Evolutionary conservation across 495 filamentous ascomycete genomes (phyloP), one percentile per base, ranked within the genome.

Genomic region (Aspergillus funiculosus): DNA sequence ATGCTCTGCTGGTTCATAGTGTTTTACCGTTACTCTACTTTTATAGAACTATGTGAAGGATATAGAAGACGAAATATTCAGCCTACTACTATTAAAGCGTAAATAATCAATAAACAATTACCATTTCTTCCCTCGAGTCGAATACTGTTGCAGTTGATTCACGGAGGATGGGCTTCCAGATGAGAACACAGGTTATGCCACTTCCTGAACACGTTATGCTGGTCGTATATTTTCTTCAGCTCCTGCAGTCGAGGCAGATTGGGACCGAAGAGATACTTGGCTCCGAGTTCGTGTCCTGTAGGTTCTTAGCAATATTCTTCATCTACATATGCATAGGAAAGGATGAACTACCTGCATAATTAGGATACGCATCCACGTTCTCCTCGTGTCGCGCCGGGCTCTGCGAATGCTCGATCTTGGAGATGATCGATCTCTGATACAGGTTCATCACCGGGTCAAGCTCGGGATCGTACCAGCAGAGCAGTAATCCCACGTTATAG

Each of bases 211-310:
- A 71, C 36, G 50, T 74, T 73, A 5, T 56, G 50, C 5, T 68
- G 67, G 52, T 75, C 69, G 51, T 74, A 74, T 40, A 63, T 62
- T 26, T 51, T 50, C 58, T 74, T 74, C 28, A 73, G 39, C 44
- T 55, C 40, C 35, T 58, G 54, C 48, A 73, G 51, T 29, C 57
- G 58, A 3, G 44, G 48, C 19, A 61, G 54, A 41, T 74, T 69
- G 19, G 46, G 32, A 2, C 70, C 71, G 54, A 63, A 75, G 10
- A 71, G 57, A 6, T 61, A 58, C 31, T 56, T 38, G 5, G 48
- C 38, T 8, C 52, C 50, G 24, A 50, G 53, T 15, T 63, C 68
- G 46, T 58, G 21, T 7, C 57, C 60, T 62, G 9, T 9, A 13
- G 14, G 10, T 9, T 11, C 10, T 30, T 9, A 78, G 63, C 38